Evolutionary conservation across 169 alveolate genomes (phyloP), one percentile per base, ranked within the genome.

Genomic region (Eimeria acervulina): DNA sequence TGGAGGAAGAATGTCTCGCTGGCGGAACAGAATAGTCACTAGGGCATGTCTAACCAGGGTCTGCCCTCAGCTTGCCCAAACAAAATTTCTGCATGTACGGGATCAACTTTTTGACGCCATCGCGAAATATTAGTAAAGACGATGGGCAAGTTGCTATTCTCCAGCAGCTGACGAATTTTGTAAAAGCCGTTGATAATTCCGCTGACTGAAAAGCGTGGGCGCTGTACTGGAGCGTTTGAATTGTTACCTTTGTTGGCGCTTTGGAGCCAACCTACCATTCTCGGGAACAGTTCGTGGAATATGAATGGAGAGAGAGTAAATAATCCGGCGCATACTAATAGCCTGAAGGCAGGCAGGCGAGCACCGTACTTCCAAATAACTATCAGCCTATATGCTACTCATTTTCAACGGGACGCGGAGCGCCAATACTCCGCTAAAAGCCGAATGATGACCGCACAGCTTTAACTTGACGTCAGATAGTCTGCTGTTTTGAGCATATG

Each of bases 21-120:
- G 0, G 47, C 1, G 26, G 19, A 31, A 13, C 42, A 2, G 7
- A 63, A 66, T 36, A 36, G 47, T 72, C 51, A 72, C 47, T 36
- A n/a, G 23, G 33, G 21, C 74, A 55, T 52, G 2, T 84, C 78
- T 52, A 84, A 19, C 92, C 92, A 84, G 8, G 78, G 92, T 13
- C 33, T 61, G 33, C 92, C 92, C 52, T 84, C 92, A 80, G 70
- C 90, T 38, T 52, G 47, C 23, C 92, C 92, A 84, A 84, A 84
- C 78, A 84, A 38, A 33, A 84, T 13, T 52, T 84, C 92, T 23
- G 52, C 74, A 28, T 84, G 55, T 13, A 26, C 26, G 19, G 31
- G 8, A 23, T 40, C 3, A 36, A 19, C 2, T 36, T 72, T 33
- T 12, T 36, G 26, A 72, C n/a, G 83, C 51, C 83, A 72, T 36